Percentiles rank a stretch among this genome's conserved stretches.
phyloP scores from a whole-genome alignment of 768 basidiomycete species.

The Kwoniella sp. region DNA sequence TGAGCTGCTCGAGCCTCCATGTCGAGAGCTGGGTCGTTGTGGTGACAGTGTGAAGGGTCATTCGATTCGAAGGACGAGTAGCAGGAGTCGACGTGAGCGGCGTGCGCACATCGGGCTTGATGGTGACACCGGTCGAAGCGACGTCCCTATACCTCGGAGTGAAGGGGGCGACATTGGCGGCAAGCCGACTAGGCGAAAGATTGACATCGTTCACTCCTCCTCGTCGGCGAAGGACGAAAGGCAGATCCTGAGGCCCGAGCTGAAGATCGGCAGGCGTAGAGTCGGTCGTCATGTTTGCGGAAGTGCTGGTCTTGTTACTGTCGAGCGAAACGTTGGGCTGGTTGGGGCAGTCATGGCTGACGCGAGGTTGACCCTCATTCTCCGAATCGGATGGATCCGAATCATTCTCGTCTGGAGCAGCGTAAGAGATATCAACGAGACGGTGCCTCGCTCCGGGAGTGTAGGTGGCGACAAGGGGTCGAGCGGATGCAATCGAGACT shows the following conservation, averaged over 20 bases:
- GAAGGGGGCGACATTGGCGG: neutral
- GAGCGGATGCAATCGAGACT: slow-evolving; percentile 12
- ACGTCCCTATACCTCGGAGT: neutral
- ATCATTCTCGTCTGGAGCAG: neutral
- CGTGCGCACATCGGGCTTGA: neutral
- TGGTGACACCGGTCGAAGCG: neutral
- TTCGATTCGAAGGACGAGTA: neutral
- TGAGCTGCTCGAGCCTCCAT: slow-evolving; percentile 42
- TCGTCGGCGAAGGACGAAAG: slow-evolving; percentile 5
- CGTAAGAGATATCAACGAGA: neutral
- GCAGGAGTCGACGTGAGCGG: neutral
- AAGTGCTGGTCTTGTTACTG: slow-evolving; percentile 8
- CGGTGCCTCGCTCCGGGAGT: neutral
- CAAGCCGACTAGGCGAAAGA: neutral
- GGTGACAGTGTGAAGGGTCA: neutral
- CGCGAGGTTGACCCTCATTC: slow-evolving; percentile 8
- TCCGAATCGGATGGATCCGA: slow-evolving; percentile 12
- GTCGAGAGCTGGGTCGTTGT: slow-evolving; percentile 12
- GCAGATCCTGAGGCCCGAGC: slow-evolving; percentile 2
- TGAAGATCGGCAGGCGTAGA: slow-evolving; percentile 25
- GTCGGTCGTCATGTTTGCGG: slow-evolving; percentile 6
- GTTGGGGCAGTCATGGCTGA: neutral
- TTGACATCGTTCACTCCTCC: neutral
- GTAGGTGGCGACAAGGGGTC: slow-evolving; percentile 14
- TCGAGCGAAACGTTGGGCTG: slow-evolving; percentile 5